Conservation (phyloP, 257 asterid species). For the Euphrasia confusa region DNA sequence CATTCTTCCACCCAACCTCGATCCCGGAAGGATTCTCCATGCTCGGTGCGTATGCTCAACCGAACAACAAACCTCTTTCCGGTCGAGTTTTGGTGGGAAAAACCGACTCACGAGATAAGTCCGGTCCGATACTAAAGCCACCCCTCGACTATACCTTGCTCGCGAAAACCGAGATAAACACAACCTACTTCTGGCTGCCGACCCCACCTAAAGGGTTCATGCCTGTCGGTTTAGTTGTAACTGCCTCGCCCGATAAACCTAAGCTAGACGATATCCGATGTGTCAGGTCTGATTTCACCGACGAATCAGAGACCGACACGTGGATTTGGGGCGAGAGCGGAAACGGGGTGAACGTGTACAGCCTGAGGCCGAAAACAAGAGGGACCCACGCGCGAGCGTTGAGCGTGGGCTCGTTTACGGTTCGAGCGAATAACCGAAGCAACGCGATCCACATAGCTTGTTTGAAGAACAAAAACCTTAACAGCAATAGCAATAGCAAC, state of each 20-base stretch:
- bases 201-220: constrained; percentile 63
- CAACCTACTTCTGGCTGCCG: constrained; percentile 74
- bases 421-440: constrained; percentile 19
- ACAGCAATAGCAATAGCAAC: constrained; percentile 29
- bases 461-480: constrained; percentile 50
- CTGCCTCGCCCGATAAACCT: constrained; percentile 63
- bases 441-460: constrained; percentile 38
- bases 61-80: constrained; percentile 57
- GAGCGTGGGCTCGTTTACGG: constrained; percentile 43
- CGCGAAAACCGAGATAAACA: constrained; percentile 9
- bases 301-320: constrained; percentile 42
- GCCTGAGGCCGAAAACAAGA: constrained; percentile 49
- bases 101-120: constrained; percentile 32
- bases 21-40: constrained; percentile 79
- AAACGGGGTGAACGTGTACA: constrained; percentile 33
- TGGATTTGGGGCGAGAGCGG: constrained; percentile 61
- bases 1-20: constrained; percentile 68
- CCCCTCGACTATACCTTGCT: constrained; percentile 66
- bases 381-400: constrained; percentile 47
- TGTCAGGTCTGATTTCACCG: constrained; percentile 60
- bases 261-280: constrained; percentile 55
- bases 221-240: constrained; percentile 61
- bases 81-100: constrained; percentile 76
- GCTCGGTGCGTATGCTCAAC: constrained; percentile 75
- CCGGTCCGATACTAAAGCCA: constrained; percentile 39